Evolutionary conservation across 2,329 filamentous ascomycete genomes (phyloP), one percentile per base, ranked within the genome.

Genomic region (Scleromitrula shiraiana): DNA sequence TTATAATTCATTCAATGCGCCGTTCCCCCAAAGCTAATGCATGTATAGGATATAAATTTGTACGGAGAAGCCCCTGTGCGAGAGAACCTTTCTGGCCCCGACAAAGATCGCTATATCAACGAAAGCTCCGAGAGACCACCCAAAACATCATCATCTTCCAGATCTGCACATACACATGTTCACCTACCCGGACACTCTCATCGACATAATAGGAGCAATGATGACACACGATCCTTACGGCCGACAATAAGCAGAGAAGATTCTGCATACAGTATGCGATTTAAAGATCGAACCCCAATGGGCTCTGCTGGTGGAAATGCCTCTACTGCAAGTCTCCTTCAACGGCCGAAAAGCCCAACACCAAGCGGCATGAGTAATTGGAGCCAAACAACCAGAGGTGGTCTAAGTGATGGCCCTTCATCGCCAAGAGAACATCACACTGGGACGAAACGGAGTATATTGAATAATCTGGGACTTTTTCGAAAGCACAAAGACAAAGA

Each of bases 201-300:
- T 56, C 74, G 82, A 52, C 83, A 89, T 63, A 85, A 88, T 60
- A 80, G 76, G 63, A 84, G 80, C 64, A 80, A 76, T 63, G 81
- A 85, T 54, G 81, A 84, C 52, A 65, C 75, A 9, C 80, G 80
- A 58, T 71, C 81, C 26, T 66, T 86, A 57, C 78, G 85, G 51
- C 86, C 87, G n/a, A 75, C 79, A 10, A 75, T 81, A 48, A 90
- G 84, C 64, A 77, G 85, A 59, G 88, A 95, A 63, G 85, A 91
- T 51, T 82, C 84, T 14, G 68, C 74, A 19, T 68, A 71, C 57
- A 78, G 70, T 57, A 62, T 71, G 19, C 56, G 53, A 32, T 50
- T 53, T 17, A 80, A 76, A 63, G 81, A 82, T 51, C 74, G 74
- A 33, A 57, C 54, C 17, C 54, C 60, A 14, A 62, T 63, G 58